Evolutionary conservation across 768 basidiomycete genomes (phyloP).

Genomic region (Fibroporia radiculosa): DNA sequence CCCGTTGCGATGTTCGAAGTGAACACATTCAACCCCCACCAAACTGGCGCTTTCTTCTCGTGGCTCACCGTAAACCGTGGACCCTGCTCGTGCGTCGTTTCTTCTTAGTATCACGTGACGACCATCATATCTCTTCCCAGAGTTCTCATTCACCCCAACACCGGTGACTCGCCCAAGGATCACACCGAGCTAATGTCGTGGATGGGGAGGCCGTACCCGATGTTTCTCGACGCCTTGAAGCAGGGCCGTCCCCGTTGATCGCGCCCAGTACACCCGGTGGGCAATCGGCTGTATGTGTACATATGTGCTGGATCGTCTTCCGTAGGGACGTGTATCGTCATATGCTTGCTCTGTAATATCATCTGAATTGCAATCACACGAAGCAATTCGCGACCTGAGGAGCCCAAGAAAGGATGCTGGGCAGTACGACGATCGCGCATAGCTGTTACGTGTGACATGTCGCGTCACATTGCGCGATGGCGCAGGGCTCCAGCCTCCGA

Average conservation of each 20-base stretch:
- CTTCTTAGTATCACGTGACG: not conserved
- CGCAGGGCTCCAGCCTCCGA: no score
- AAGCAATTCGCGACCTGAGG: no score
- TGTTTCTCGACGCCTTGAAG: slow-evolving; percentile 34
- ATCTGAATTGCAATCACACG: no score
- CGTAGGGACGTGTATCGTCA: no score
- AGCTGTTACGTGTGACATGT: no score
- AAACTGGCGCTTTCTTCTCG: slow-evolving; percentile 61
- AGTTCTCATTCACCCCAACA: slow-evolving; percentile 68
- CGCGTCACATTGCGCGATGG: no score
- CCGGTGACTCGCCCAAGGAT: slow-evolving; percentile 44
- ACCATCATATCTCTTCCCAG: slow-evolving; percentile 25
- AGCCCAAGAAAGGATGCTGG: no score
- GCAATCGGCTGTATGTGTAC: no score
- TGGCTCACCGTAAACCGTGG: slow-evolving; percentile 65
- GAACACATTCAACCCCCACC: slow-evolving; percentile 57
- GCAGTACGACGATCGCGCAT: no score
- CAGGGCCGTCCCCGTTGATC: not conserved
- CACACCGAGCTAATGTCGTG: slow-evolving; percentile 58
- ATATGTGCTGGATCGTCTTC: no score
- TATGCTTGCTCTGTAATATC: no score
- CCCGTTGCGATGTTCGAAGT: slow-evolving; percentile 69
- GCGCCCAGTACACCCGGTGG: no score
- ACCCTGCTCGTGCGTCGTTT: slow-evolving; percentile 53
- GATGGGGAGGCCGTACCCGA: slow-evolving; percentile 59